Base-by-base conservation (phyloP, 768 basidiomycete genomes). In the Pisolithus tinctorius region DNA sequence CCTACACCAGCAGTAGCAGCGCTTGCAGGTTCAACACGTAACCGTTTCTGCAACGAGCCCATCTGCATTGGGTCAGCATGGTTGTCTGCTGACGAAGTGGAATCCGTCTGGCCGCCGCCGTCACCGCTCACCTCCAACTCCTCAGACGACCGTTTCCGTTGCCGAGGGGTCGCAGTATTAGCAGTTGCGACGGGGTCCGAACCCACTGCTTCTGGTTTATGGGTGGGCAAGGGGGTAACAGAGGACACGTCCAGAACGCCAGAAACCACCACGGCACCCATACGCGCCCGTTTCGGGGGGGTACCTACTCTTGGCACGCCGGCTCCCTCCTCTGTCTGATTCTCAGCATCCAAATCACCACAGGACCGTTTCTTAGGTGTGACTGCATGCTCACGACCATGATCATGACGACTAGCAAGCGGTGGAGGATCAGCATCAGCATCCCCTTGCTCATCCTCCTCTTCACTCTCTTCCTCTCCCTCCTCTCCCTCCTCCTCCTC, bases 121-220 rank as follows among this genome's bases (percentile, higher is more conserved):
- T 34, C 13, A 34, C 52, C 55, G 30, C 47, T 44, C 26, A 57
- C 42, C 0, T 75, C 73, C 20, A 79, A 64, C 56, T 80, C 78
- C 54, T 78, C 78, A 30, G 78, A 80, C 34, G 74, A 72, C 20
- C 78, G 71, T 54, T 80, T 80, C 51, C 71, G 66, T 57, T 71
- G 61, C 17, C 71, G 65, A 16, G 59, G 58, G 3, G 59, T 54
- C 2, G 51, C 29, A 6, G 29, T 43, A 20, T 20, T 2, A 14
- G 48, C 26, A 0, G 17, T 20, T 23, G 40, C 20, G 23, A 11
- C 34, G 34, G 34, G 34, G 34, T 34, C 50, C 53, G 6, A 55
- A 48, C 17, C 40, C 25, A 27, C 29, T 43, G 8, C 54, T 27
- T 13, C 34, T 13, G 25, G 16, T 13, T n/a, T 27, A 4, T 39